A percentile compares a stretch with the other conserved stretches of the same genome.
Evolutionary conservation across 139 green algal genomes (phyloP).

Genomic region (Closterium sp.): DNA sequence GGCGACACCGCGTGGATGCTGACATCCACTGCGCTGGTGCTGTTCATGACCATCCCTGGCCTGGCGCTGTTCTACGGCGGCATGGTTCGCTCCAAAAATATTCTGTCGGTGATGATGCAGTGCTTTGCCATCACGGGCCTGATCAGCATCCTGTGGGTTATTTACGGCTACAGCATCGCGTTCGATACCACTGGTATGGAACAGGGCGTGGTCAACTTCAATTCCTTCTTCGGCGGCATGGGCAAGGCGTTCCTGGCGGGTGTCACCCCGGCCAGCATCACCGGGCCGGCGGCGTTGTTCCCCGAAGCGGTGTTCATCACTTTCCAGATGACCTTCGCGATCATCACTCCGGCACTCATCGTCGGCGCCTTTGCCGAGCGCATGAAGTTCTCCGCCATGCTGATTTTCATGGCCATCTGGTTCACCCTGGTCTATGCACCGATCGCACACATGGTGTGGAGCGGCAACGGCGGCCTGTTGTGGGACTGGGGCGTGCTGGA

Average conservation of each 20-base stretch:
- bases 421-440: conserved; percentile 52
- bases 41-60: conserved; percentile 57
- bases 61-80: conserved; percentile 56
- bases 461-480: conserved; percentile 23
- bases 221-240: not conserved
- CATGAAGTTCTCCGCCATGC: not conserved
- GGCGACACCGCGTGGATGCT: too few relatives aligned
- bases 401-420: conserved; percentile 35
- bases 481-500: conserved; percentile 48
- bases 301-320: conserved; percentile 52
- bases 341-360: conserved; percentile 57
- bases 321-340: conserved; percentile 57
- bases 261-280: not conserved
- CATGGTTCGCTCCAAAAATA: conserved; percentile 48
- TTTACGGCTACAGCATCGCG: not conserved
- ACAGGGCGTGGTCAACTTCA: not conserved
- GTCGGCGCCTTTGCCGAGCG: conserved; percentile 44
- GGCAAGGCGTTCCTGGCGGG: not conserved
- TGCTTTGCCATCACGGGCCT: conserved; percentile 40
- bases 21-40: conserved; percentile 48
- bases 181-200: not conserved
- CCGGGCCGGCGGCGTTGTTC: too few relatives aligned
- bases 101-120: conserved; percentile 50
- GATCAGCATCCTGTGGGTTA: conserved; percentile 49
- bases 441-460: conserved; percentile 52